Conservation (phyloP, 1,284 basidiomycete species). For the Phellopilus nigrolimitatus region DNA sequence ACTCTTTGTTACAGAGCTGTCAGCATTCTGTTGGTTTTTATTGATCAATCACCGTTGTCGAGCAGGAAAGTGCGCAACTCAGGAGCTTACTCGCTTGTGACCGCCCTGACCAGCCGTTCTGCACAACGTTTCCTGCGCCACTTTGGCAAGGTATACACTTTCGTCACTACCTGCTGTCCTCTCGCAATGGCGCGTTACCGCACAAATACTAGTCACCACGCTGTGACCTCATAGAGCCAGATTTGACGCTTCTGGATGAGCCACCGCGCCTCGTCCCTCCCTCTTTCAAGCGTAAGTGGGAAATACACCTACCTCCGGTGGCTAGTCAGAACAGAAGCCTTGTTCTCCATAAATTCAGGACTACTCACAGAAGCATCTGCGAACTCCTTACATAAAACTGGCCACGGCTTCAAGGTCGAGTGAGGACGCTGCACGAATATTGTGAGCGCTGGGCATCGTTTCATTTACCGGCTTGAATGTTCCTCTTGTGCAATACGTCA, state of each 20-base stretch:
- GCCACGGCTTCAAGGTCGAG: slow-evolving; percentile 31
- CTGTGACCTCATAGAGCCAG: slow-evolving; percentile 43
- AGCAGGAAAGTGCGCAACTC: no score
- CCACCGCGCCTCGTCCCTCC: slow-evolving; percentile 37
- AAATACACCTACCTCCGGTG: slow-evolving; percentile 38
- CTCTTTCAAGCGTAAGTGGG: slow-evolving; percentile 33
- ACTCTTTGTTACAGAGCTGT: slow-evolving; percentile 31
- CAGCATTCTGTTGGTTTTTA: slow-evolving; percentile 32
- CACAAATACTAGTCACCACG: slow-evolving; percentile 43
- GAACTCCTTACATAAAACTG: slow-evolving; percentile 43
- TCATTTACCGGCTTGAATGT: slow-evolving; percentile 29
- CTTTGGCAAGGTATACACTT: slow-evolving; percentile 42
- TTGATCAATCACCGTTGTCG: no score
- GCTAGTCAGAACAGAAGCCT: slow-evolving; percentile 4
- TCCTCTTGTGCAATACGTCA: slow-evolving; percentile 36
- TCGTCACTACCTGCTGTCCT: slow-evolving; percentile 44
- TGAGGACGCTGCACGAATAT: slow-evolving; percentile 32
- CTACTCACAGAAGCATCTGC: slow-evolving; percentile 39
- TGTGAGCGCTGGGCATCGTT: slow-evolving; percentile 28
- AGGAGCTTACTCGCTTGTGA: slow-evolving; percentile 29
- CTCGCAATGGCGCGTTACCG: slow-evolving; percentile 41
- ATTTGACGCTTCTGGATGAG: slow-evolving; percentile 39
- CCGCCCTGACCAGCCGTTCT: slow-evolving; percentile 41
- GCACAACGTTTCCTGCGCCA: slow-evolving; percentile 43
- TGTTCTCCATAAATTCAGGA: slow-evolving; percentile 5